Evolutionary conservation across 2,329 filamentous ascomycete genomes (phyloP).

Genomic region (Dactylellina haptotyla): DNA sequence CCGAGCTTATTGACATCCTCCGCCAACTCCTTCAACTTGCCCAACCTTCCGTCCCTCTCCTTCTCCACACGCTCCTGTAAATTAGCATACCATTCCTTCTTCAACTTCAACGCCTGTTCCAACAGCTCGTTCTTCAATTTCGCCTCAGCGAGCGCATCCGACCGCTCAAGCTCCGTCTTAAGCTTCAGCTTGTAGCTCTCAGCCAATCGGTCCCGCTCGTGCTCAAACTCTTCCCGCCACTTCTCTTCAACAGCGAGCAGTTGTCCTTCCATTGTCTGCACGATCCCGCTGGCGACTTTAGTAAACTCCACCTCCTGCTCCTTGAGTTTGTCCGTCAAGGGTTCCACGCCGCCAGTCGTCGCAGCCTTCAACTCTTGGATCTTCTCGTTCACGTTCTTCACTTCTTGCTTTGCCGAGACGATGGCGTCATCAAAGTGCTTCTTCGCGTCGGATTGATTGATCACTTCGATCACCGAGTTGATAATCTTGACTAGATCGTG

Average conservation of each 20-base stretch:
- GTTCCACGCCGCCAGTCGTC: constrained; percentile 77
- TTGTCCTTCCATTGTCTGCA: constrained; percentile 83
- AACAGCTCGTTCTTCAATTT: constrained; percentile 84
- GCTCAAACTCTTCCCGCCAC: constrained; percentile 88
- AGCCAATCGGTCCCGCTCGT: constrained; percentile 82
- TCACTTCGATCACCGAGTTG: constrained; percentile 84
- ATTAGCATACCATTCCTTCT: constrained; percentile 81
- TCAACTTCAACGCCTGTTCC: constrained; percentile 88
- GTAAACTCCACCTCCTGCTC: constrained; percentile 80
- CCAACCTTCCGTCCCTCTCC: constrained; percentile 85
- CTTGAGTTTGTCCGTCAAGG: constrained; percentile 70
- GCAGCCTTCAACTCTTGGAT: constrained; percentile 78
- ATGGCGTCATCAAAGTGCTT: constrained; percentile 76
- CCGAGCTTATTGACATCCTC: constrained; percentile 83
- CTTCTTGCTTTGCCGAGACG: constrained; percentile 83
- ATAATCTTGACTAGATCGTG: constrained; percentile 94
- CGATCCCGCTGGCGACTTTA: constrained; percentile 83
- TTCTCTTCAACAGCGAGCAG: constrained; percentile 82
- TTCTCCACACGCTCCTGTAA: constrained; percentile 84
- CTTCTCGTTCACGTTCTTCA: constrained; percentile 79
- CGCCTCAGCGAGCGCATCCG: constrained; percentile 82
- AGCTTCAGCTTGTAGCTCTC: constrained; percentile 82
- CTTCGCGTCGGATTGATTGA: constrained; percentile 82
- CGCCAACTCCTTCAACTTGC: constrained; percentile 83
- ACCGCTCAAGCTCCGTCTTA: constrained; percentile 79